These are phyloP conservation scores for Fusarium palustre DNA, from an alignment of 2,329 filamentous ascomycete species.

Conservation along the genomic window DNA sequence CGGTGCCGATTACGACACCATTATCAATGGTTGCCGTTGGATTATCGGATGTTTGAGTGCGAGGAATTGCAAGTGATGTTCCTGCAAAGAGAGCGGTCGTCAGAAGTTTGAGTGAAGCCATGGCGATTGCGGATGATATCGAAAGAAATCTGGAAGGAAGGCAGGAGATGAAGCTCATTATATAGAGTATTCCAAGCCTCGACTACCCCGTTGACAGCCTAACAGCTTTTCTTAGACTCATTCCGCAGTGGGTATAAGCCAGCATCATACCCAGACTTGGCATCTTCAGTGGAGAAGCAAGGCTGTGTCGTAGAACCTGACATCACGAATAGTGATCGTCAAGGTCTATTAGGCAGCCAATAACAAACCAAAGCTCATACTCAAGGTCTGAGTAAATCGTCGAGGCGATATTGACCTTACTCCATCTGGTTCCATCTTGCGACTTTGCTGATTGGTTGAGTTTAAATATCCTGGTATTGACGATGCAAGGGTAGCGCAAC, in stretches of 20 bases:
- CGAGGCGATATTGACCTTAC: slow-evolving; percentile 13
- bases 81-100: not conserved
- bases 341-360: not conserved
- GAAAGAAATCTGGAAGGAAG: rapidly evolving
- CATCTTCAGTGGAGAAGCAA: not conserved
- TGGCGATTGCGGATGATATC: not conserved
- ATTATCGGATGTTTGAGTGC: not conserved
- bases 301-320: not conserved
- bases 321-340: not conserved
- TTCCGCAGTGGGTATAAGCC: not conserved
- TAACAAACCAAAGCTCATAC: not conserved
- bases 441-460: slow-evolving; percentile 11
- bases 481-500: slow-evolving; percentile 7
- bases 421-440: not conserved
- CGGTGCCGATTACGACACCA: slow-evolving; percentile 34
- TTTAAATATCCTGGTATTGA: not conserved
- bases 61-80: not conserved
- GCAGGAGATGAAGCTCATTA: not conserved
- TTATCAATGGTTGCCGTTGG: slow-evolving; percentile 39
- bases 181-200: not conserved
- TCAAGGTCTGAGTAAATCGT: not conserved
- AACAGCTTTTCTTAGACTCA: not conserved
- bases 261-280: not conserved
- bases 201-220: not conserved
- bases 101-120: slow-evolving; percentile 16